Evolutionary conservation across 176 grass and related monocot genomes (phyloP).

Genomic region (Juncus effusus): DNA sequence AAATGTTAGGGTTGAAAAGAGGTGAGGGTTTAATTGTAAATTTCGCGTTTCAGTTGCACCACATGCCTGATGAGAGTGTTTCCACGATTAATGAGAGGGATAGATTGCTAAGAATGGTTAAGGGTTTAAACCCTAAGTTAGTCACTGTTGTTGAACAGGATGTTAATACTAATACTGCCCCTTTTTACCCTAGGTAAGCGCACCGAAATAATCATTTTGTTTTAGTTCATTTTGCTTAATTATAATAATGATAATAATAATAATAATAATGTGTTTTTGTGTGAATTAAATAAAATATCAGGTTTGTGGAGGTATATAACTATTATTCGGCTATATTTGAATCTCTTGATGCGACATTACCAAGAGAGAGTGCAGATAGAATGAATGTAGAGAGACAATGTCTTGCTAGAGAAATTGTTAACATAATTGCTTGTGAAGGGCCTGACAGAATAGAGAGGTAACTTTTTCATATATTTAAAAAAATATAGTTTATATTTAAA

Average conservation of each 20-base stretch:
- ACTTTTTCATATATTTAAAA: background rate
- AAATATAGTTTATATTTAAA: too few species aligned
- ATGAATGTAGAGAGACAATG: slow-evolving; percentile 97
- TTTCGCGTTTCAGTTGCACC: slow-evolving; percentile 97
- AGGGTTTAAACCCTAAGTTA: slow-evolving; percentile 75
- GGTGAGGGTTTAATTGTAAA: slow-evolving; percentile 84
- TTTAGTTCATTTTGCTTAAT: too few species aligned
- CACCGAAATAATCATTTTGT: background rate
- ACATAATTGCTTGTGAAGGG: slow-evolving; percentile 92
- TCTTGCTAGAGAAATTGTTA: slow-evolving; percentile 94
- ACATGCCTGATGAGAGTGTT: slow-evolving; percentile 97
- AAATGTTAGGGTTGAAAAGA: slow-evolving; percentile 67
- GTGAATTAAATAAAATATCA: slow-evolving; percentile 15
- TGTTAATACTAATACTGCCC: slow-evolving; percentile 89
- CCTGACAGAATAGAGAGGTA: slow-evolving; percentile 98
- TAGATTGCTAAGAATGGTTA: slow-evolving; percentile 89
- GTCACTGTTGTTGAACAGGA: slow-evolving; percentile 95
- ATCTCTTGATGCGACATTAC: slow-evolving; percentile 89
- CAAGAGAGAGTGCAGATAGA: slow-evolving; percentile 76
- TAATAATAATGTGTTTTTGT: background rate
- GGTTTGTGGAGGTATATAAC: slow-evolving; percentile 89
- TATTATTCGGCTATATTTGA: slow-evolving; percentile 94
- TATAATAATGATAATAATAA: too few species aligned
- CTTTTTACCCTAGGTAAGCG: slow-evolving; percentile 79
- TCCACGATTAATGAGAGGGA: slow-evolving; percentile 89